These are phyloP conservation scores for Fusarium algeriense DNA, from an alignment of 2,329 filamentous ascomycete genomes.

Conservation along the genomic window DNA sequence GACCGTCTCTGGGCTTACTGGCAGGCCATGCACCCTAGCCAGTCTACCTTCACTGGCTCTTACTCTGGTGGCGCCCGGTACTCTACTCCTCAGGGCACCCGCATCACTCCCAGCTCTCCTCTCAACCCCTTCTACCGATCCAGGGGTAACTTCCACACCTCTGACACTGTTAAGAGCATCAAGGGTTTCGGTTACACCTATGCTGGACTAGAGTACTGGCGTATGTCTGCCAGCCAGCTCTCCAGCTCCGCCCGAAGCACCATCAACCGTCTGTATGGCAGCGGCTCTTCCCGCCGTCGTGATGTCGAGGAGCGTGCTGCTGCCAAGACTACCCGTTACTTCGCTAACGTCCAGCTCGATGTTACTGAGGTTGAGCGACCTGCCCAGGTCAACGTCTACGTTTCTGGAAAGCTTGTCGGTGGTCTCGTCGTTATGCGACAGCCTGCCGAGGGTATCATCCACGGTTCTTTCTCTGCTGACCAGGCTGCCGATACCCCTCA, in stretches of 20 bases:
- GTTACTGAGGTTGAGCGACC: slow-evolving; percentile 53
- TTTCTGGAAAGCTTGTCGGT: slow-evolving; percentile 51
- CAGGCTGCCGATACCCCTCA: slow-evolving; percentile 74
- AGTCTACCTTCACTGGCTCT: slow-evolving; percentile 52
- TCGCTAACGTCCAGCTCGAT: slow-evolving; percentile 52
- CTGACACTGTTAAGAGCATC: slow-evolving; percentile 50
- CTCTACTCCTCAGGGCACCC: slow-evolving; percentile 55
- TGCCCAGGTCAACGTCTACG: slow-evolving; percentile 51
- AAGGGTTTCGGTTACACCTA: slow-evolving; percentile 57
- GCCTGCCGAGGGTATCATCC: slow-evolving; percentile 49
- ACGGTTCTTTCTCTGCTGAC: slow-evolving; percentile 56
- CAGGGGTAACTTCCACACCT: slow-evolving; percentile 58
- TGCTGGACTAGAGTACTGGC: slow-evolving; percentile 53
- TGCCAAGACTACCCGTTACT: slow-evolving; percentile 49
- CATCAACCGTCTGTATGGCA: slow-evolving; percentile 52
- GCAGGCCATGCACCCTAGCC: slow-evolving; percentile 57
- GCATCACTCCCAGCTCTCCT: slow-evolving; percentile 58
- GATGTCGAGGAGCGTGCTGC: slow-evolving; percentile 28
- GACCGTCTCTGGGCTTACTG: slow-evolving; percentile 73
- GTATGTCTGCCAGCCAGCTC: slow-evolving; percentile 49
- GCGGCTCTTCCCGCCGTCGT: slow-evolving; percentile 27
- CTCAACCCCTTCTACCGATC: slow-evolving; percentile 64
- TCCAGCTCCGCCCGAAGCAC: slow-evolving; percentile 47
- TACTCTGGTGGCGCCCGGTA: slow-evolving; percentile 55
- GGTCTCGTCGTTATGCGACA: slow-evolving; percentile 54